These are phyloP conservation scores for Pisolithus orientalis DNA, from an alignment of 768 basidiomycete genomes.

Conservation along the genomic window DNA sequence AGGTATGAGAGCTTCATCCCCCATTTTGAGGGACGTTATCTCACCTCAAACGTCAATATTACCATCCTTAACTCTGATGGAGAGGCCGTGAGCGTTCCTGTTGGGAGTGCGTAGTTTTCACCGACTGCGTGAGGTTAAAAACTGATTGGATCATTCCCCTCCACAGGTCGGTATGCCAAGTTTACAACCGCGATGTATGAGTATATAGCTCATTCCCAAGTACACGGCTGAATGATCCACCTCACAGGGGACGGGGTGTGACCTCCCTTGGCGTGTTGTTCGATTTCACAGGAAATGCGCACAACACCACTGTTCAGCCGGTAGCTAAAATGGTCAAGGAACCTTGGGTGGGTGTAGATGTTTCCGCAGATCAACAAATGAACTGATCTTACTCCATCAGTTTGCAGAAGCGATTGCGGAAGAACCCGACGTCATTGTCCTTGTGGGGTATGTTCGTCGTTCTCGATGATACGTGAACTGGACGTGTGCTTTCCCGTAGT, in stretches of 20 bases:
- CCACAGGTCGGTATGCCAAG: slow-evolving; percentile 53
- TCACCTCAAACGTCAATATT: slow-evolving; percentile 85
- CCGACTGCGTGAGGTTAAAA: background rate
- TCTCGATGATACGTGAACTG: background rate
- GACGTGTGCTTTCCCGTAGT: slow-evolving; percentile 26
- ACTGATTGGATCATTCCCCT: slow-evolving; percentile 28
- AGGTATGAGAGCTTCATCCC: slow-evolving; percentile 65
- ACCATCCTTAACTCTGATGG: slow-evolving; percentile 46
- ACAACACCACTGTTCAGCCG: slow-evolving; percentile 68
- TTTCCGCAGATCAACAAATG: background rate
- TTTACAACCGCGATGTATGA: slow-evolving; percentile 68
- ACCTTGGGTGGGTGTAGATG: slow-evolving; percentile 46
- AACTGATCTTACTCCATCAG: slow-evolving; percentile 28
- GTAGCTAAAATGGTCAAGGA: slow-evolving; percentile 76
- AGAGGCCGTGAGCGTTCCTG: slow-evolving; percentile 31
- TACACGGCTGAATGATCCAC: background rate
- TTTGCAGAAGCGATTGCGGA: slow-evolving; percentile 74
- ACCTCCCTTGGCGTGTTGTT: slow-evolving; percentile 78
- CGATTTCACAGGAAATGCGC: slow-evolving; percentile 65
- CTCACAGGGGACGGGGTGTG: slow-evolving; percentile 53
- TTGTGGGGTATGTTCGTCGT: slow-evolving; percentile 48
- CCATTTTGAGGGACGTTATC: slow-evolving; percentile 61
- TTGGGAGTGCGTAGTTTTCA: slow-evolving; percentile 33
- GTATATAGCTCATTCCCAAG: background rate
- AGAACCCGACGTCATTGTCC: slow-evolving; percentile 77